Evolutionary conservation across 192 early-diverging fungal species (phyloP).

Genomic region (Umbelopsis vinacea): DNA sequence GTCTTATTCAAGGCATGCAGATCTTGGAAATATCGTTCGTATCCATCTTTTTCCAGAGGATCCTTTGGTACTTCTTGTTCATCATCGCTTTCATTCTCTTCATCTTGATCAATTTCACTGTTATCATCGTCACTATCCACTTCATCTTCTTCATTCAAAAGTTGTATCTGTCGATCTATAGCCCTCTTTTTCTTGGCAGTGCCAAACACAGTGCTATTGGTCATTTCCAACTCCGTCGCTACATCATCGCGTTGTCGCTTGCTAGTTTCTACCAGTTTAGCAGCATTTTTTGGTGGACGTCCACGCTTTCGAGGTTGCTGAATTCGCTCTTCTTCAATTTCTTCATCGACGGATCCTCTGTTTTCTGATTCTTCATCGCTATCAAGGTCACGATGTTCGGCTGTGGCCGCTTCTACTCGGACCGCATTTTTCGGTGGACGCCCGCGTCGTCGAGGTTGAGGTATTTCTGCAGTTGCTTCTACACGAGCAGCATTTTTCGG

Average conservation of each 20-base stretch:
- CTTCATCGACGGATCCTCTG: no score
- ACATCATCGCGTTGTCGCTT: not conserved
- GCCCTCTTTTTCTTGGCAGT: constrained; percentile 19
- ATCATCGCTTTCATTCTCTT: constrained; percentile 38
- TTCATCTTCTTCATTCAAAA: constrained; percentile 39
- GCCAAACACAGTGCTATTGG: constrained; percentile 1
- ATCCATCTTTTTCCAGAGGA: constrained; percentile 44
- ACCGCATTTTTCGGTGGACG: no score
- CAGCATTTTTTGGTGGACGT: no score
- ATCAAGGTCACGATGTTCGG: no score
- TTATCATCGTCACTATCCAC: constrained; percentile 42
- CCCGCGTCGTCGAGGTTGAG: no score
- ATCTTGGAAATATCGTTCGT: constrained; percentile 83
- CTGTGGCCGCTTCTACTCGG: no score
- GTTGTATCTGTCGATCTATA: constrained; percentile 29
- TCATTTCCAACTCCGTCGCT: not conserved
- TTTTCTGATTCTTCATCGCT: no score
- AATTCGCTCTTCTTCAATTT: no score
- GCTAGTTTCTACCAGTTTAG: not conserved
- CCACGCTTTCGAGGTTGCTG: no score
- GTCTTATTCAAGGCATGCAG: constrained; percentile 63
- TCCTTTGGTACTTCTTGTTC: constrained; percentile 34
- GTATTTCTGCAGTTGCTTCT: no score
- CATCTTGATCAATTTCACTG: constrained; percentile 32
- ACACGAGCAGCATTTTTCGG: no score